Percentiles rank a stretch among this genome's conserved stretches.
Conservation (phyloP, 495 filamentous ascomycete species). For the Trypethelium eluteriae region DNA sequence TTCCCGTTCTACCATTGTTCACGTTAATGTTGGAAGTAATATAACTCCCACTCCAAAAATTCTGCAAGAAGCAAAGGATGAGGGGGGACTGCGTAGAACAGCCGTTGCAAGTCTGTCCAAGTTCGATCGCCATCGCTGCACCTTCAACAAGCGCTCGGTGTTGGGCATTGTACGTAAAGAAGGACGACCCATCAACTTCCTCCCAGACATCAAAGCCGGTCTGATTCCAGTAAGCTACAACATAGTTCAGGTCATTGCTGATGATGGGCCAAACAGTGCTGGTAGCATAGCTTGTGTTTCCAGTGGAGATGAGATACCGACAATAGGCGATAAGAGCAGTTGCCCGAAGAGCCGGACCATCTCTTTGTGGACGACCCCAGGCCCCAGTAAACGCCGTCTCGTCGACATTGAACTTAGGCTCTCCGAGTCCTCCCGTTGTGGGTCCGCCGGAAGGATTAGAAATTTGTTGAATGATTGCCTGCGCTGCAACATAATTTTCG, state of each 20-base stretch:
- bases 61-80: constrained; percentile 53
- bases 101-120: constrained; percentile 40
- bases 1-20: constrained; percentile 46
- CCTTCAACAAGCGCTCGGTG: constrained; percentile 57
- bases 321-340: constrained; percentile 46
- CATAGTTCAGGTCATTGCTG: constrained; percentile 61
- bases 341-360: constrained; percentile 63
- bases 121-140: constrained; percentile 45
- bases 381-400: constrained; percentile 51
- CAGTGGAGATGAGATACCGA: constrained; percentile 44
- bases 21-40: constrained; percentile 48
- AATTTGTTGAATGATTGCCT: constrained; percentile 55
- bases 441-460: constrained; percentile 53
- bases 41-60: constrained; percentile 54
- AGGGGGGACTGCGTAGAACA: constrained; percentile 53
- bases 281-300: constrained; percentile 38
- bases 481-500: constrained; percentile 48
- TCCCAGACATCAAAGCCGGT: constrained; percentile 69
- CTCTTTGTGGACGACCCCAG: constrained; percentile 67
- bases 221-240: constrained; percentile 63
- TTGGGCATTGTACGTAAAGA: constrained; percentile 48
- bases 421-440: constrained; percentile 43
- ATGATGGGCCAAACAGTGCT: constrained; percentile 54
- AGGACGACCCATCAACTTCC: constrained; percentile 55
- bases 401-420: constrained; percentile 56